These are phyloP conservation scores for Coemansia sp. DNA, from an alignment of 192 early-diverging fungal species.

Conservation along the genomic window DNA sequence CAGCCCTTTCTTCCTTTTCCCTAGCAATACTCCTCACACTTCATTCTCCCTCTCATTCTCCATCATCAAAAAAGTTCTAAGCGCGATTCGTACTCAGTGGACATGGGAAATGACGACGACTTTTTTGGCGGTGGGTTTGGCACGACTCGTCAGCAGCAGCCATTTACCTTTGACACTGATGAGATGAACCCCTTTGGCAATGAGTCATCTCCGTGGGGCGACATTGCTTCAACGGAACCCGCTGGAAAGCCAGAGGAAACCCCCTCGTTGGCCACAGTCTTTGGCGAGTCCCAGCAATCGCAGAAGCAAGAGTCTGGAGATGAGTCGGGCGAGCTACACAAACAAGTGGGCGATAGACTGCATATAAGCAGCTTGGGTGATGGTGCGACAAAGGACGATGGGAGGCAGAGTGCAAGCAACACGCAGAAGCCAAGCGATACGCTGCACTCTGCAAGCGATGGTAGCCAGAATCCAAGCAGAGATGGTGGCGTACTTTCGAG, in stretches of 20 bases:
- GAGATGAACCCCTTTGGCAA: conserved; percentile 56
- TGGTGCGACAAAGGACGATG: conserved; percentile 1
- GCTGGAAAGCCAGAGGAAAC: background rate
- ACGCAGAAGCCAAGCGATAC: background rate
- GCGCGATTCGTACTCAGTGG: background rate
- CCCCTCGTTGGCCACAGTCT: background rate
- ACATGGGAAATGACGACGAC: conserved; percentile 28
- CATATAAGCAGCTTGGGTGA: background rate
- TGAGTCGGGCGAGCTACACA: background rate
- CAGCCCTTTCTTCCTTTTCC: no score
- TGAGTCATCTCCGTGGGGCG: conserved; percentile 32
- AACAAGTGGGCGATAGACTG: background rate
- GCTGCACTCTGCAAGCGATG: background rate
- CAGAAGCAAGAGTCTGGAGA: background rate
- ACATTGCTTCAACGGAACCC: background rate
- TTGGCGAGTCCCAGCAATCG: background rate
- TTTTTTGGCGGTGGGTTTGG: conserved; percentile 47
- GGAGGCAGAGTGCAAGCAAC: background rate
- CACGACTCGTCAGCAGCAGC: conserved; percentile 19
- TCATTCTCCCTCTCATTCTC: background rate
- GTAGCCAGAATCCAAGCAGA: background rate
- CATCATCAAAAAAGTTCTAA: background rate
- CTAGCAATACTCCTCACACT: no score
- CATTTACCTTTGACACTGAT: conserved; percentile 39
- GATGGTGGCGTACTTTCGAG: background rate